Base-by-base conservation (phyloP, 2,329 filamentous ascomycete species). In the Verticillium alfalfae region DNA sequence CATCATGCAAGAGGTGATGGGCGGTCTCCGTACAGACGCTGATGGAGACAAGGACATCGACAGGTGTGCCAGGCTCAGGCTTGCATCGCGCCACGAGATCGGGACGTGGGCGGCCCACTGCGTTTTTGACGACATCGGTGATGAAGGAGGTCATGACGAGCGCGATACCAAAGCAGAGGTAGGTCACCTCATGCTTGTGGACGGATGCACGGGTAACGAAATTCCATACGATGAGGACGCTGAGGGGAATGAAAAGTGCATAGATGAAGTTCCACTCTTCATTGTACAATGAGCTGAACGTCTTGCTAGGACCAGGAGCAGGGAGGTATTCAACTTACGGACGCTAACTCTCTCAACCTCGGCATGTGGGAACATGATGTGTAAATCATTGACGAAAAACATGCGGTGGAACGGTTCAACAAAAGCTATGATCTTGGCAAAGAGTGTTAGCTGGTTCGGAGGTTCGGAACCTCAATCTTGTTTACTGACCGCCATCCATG, bases 331-430 rank as follows among this genome's bases (percentile, higher is more conserved):
- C 26, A 37, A 79, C 88, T 67, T 80, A 90, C 89, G 73, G 15
- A 96, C 87, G 8, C 92, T 82, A 0, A 99, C 95, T 65, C 93
- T 86, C 75, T 99, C 93, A 58, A 89, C 77, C 61, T 89, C 82
- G 26, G 95, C 92, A 76, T 96, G 90, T 0, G 95, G 95, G 70
- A 90, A 97, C 66, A 92, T 88, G 63, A 98, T 92, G 58, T 87
- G 81, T 31, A 91, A 83, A 72, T 98, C 92, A 72, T 93, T 90
- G 65, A 98, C 84, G 66, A 87, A 90, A 78, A 99, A 98, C 86
- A 97, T 90, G 76, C 92, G 92, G 74, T 98, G 93, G 73, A 98
- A 98, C 0, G 95, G 95, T 64, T 89, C 88, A 68, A 91, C 83
- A 66, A 90, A 81, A 68, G 90, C 78, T 74, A 87, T 81, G 54